These are phyloP conservation scores for Neofusicoccum umdonicola DNA, from an alignment of 2,329 filamentous ascomycete genomes.

Conservation along the genomic window DNA sequence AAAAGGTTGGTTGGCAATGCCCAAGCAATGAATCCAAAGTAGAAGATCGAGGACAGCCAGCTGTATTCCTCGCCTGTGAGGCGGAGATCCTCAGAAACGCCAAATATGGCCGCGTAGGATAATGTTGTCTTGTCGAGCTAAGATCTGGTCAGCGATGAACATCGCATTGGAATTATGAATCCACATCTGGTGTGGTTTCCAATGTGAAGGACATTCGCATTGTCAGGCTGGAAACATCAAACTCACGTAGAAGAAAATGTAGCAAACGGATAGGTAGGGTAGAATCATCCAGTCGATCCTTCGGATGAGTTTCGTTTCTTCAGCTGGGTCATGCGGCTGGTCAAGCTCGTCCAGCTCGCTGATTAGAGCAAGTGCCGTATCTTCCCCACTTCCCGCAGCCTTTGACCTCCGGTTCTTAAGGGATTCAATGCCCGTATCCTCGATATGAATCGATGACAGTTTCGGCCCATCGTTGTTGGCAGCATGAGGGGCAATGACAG, in stretches of 20 bases:
- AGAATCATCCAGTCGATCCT: neutral
- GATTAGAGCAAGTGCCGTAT: neutral
- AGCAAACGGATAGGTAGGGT: neutral
- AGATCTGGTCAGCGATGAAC: neutral
- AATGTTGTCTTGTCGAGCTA: conserved; percentile 61
- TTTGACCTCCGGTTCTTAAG: neutral
- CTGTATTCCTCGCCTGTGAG: conserved; percentile 18
- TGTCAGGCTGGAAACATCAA: too few relatives aligned
- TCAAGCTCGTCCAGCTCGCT: neutral
- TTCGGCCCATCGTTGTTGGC: neutral
- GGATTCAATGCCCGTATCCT: neutral
- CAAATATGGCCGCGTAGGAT: conserved; percentile 25
- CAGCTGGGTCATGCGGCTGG: neutral
- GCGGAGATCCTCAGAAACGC: conserved; percentile 16
- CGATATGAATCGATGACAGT: neutral
- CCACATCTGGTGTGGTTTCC: too few relatives aligned
- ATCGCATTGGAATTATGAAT: too few relatives aligned
- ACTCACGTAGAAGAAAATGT: neutral
- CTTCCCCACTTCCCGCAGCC: neutral
- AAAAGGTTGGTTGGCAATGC: neutral
- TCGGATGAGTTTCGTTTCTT: neutral
- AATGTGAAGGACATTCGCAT: too few relatives aligned
- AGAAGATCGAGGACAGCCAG: conserved; percentile 19
- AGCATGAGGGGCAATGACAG: neutral
- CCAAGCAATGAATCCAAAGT: neutral